Percentiles rank a stretch among this genome's conserved stretches.
Conservation (phyloP, 148 eudicot genomes). For the Simmondsia chinensis region DNA sequence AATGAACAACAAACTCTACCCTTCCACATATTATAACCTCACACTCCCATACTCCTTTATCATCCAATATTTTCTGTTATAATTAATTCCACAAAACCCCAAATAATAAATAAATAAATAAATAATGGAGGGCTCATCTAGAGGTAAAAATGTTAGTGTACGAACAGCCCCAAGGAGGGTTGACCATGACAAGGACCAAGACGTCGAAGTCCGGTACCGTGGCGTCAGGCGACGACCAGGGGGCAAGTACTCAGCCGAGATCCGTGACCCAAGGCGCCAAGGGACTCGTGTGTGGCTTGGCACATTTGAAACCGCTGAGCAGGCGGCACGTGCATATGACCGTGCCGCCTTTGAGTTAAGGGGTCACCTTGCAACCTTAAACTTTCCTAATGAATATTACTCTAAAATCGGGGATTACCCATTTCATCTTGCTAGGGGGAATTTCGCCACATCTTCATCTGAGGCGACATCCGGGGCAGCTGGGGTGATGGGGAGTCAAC, state of each 20-base stretch:
- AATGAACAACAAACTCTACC: too few relatives aligned
- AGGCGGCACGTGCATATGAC: conserved; percentile 22
- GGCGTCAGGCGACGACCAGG: conserved; percentile 14
- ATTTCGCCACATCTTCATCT: not conserved
- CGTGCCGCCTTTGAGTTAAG: conserved; percentile 12
- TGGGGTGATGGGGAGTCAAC: not conserved
- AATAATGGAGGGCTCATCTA: too few relatives aligned
- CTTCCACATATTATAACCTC: too few relatives aligned
- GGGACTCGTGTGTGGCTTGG: conserved; percentile 20
- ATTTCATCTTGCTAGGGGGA: too few relatives aligned
- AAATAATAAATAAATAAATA: too few relatives aligned
- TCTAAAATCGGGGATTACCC: too few relatives aligned
- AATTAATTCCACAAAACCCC: too few relatives aligned
- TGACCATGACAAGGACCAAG: too few relatives aligned
- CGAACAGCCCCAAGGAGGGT: too few relatives aligned
- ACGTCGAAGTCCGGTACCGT: conserved; percentile 4
- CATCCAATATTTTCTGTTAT: too few relatives aligned
- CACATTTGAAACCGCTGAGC: conserved; percentile 11
- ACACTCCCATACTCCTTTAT: too few relatives aligned
- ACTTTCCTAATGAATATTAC: conserved; percentile 12
- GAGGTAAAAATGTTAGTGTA: too few relatives aligned
- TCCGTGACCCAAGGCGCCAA: conserved; percentile 4
- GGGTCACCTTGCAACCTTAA: conserved; percentile 14
- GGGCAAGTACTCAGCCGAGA: conserved; percentile 18
- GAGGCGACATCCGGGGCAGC: not conserved